A percentile compares a stretch with the other conserved stretches of the same genome.
Conservation (phyloP, 1,284 basidiomycete genomes). For the Pascua guehoae region DNA sequence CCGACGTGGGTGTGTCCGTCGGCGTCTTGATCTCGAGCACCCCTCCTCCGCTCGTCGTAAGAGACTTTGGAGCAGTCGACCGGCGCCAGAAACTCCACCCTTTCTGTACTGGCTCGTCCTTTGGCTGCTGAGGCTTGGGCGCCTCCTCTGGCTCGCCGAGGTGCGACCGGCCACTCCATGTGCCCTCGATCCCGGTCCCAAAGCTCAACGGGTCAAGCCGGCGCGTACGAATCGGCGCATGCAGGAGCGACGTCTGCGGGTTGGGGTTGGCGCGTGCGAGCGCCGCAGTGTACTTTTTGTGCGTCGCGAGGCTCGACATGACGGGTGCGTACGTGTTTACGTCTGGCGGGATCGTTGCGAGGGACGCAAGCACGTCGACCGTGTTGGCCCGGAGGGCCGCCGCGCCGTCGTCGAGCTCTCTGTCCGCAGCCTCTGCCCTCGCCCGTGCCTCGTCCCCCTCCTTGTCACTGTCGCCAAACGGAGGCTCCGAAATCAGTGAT, state of each 20-base stretch:
- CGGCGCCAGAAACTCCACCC: constrained; percentile 47
- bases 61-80: constrained; percentile 26
- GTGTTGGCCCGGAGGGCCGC: constrained; percentile 20
- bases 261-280: constrained; percentile 38
- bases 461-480: too few species aligned
- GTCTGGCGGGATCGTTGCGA: constrained; percentile 27
- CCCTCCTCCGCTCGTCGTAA: constrained; percentile 45
- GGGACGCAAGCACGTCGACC: constrained; percentile 24
- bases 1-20: background rate
- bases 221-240: constrained; percentile 13
- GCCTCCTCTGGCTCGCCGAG: constrained; percentile 42
- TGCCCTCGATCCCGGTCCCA: constrained; percentile 16
- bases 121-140: constrained; percentile 13
- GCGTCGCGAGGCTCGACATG: constrained; percentile 25
- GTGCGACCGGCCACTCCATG: constrained; percentile 38
- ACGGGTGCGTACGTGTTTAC: constrained; percentile 32
- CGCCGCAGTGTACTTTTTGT: constrained; percentile 34
- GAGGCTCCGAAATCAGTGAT: constrained; percentile 11
- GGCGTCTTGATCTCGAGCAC: constrained; percentile 42
- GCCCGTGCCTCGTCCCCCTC: constrained; percentile 21
- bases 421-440: constrained; percentile 26
- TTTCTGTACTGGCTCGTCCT: constrained; percentile 14
- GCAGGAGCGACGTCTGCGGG: constrained; percentile 38
- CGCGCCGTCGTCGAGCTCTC: constrained; percentile 23
- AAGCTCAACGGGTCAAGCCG: constrained; percentile 8